phyloP scores from a whole-genome alignment of 169 alveolate species.

The Besnoitia besnoiti region DNA sequence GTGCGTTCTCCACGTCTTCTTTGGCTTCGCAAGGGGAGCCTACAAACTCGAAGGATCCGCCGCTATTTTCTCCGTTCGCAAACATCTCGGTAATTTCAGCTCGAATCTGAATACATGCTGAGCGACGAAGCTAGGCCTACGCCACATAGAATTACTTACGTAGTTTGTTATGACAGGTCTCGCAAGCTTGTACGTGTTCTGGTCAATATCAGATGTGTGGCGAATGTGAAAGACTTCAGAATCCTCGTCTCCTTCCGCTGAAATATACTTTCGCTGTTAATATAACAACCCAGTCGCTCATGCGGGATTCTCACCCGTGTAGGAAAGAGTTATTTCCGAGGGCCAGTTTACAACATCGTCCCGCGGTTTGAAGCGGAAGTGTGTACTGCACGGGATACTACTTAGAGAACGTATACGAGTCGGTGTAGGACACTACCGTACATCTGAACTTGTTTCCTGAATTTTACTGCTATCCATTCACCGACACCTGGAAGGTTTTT shows the following conservation, averaged over 20 bases:
- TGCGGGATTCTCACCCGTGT: slow-evolving; percentile 36
- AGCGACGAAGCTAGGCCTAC: not conserved
- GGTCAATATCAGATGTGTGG: slow-evolving; percentile 50
- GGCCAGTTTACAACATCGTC: slow-evolving; percentile 69
- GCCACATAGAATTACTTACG: slow-evolving; percentile 24
- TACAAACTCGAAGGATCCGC: slow-evolving; percentile 65
- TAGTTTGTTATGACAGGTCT: slow-evolving; percentile 37
- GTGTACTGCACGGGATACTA: slow-evolving; percentile 60
- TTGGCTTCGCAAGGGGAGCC: slow-evolving; percentile 47
- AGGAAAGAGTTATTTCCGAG: slow-evolving; percentile 61
- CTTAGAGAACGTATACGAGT: not conserved
- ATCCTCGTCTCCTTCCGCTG: slow-evolving; percentile 53
- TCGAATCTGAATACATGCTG: slow-evolving; percentile 34
- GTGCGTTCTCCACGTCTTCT: not conserved
- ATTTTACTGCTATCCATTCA: slow-evolving; percentile 19
- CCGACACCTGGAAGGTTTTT: slow-evolving; percentile 46
- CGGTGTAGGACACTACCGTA: not conserved
- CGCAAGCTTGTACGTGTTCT: slow-evolving; percentile 42
- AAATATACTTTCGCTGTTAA: not conserved
- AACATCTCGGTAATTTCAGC: slow-evolving; percentile 67
- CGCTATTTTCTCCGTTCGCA: slow-evolving; percentile 67
- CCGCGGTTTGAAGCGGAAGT: slow-evolving; percentile 64
- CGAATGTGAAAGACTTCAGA: slow-evolving; percentile 35
- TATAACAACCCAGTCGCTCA: not conserved
- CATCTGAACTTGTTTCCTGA: slow-evolving; percentile 61